Evolutionary conservation across 2,329 filamentous ascomycete species (phyloP).

Genomic region (Monosporascus sp.): DNA sequence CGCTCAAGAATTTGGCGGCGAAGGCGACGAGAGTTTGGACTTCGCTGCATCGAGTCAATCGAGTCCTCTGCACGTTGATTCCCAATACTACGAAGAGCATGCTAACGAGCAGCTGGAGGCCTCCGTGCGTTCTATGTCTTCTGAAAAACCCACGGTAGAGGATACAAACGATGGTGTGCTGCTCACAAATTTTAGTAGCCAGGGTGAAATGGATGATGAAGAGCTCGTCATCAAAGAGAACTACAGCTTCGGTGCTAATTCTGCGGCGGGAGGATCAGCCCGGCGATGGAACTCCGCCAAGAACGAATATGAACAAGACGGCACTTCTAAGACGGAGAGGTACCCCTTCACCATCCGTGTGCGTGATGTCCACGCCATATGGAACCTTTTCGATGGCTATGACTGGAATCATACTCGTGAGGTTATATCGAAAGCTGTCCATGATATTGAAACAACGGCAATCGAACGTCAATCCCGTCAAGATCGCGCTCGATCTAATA

Average conservation of each 20-base stretch:
- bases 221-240: constrained; percentile 69
- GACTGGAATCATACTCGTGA: constrained; percentile 90
- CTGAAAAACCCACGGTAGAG: constrained; percentile 34
- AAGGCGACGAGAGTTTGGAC: constrained; percentile 34
- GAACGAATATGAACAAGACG: constrained; percentile 67
- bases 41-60: constrained; percentile 29
- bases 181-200: constrained; percentile 36
- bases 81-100: constrained; percentile 44
- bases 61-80: constrained; percentile 33
- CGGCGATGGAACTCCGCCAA: constrained; percentile 76
- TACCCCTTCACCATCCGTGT: constrained; percentile 75
- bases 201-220: constrained; percentile 41
- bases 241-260: constrained; percentile 61
- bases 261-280: constrained; percentile 59
- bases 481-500: constrained; percentile 50
- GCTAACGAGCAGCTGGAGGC: constrained; percentile 45
- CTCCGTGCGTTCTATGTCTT: constrained; percentile 32
- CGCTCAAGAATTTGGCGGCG: constrained; percentile 43
- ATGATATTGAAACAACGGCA: constrained; percentile 79
- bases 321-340: constrained; percentile 53
- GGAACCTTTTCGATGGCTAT: constrained; percentile 97
- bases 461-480: constrained; percentile 64
- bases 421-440: constrained; percentile 80
- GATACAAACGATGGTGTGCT: constrained; percentile 43
- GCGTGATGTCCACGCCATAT: constrained; percentile 87